Percentiles rank a stretch among this genome's conserved stretches.
Evolutionary conservation across 192 early-diverging fungal species (phyloP).

Genomic region (Phycomyces blakesleeanus): DNA sequence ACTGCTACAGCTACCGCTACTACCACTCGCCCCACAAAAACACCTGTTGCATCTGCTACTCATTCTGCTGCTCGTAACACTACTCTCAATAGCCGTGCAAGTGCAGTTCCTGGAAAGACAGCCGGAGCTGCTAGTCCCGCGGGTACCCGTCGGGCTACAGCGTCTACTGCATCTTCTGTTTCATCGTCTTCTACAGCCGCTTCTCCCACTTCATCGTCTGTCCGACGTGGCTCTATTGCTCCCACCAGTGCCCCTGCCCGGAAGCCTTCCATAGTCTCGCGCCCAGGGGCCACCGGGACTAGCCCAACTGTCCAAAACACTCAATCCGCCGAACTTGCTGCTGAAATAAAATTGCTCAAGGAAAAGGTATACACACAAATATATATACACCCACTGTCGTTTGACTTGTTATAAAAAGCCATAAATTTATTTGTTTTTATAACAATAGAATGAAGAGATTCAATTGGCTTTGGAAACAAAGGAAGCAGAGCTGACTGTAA

Average conservation of each 20-base stretch:
- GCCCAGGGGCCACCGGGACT: background rate
- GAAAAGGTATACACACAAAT: background rate
- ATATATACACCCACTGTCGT: too few species aligned
- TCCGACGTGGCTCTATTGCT: background rate
- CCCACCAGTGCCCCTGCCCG: background rate
- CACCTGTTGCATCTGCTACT: background rate
- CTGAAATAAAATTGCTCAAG: constrained; percentile 14
- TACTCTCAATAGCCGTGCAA: background rate
- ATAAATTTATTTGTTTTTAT: background rate
- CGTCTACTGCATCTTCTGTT: background rate
- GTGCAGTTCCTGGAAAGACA: constrained; percentile 6
- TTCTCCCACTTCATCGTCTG: background rate
- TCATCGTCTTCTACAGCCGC: background rate
- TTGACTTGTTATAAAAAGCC: too few species aligned
- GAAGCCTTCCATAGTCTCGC: background rate
- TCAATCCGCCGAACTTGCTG: constrained; percentile 8
- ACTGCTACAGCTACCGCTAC: too few species aligned
- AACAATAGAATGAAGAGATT: constrained; percentile 18
- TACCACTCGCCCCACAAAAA: too few species aligned
- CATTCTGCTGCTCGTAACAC: constrained; percentile 5
- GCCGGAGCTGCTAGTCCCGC: constrained; percentile 12
- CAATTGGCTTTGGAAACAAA: constrained; percentile 1
- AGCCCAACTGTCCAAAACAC: background rate
- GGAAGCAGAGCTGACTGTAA: background rate
- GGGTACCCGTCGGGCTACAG: background rate